Base-by-base conservation (phyloP, 179 eudicot genomes). In the Carnegiea gigantea region DNA sequence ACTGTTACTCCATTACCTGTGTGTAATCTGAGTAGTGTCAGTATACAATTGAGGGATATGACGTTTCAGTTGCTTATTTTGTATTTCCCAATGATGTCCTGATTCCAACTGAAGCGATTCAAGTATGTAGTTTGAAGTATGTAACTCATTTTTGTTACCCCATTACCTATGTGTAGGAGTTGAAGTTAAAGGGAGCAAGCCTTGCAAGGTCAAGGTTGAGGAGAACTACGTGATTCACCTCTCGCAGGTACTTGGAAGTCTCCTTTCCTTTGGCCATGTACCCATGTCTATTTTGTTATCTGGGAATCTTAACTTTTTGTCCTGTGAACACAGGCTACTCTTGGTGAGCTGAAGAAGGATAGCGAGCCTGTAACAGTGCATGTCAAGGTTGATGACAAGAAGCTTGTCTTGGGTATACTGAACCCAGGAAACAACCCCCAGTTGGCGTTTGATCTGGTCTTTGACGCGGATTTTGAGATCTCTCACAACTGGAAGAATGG, bases 401-500 rank as follows among this genome's bases (percentile, higher is more conserved):
- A 88, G 54, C 71, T 83, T 9, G 87, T 88, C 12, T 21, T 94
- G 62, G 98, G 97, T 10, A 67, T 89, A 5, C 85, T 94, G 17
- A 86, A 85, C 54, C 76, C 40, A 13, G 17, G 87, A 65, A 83
- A 76, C 1, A 72, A 75, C 28, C 92, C 98, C 67, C 98, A 92
- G 62, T 3, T 90, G 75, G 70, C 87, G n/a, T 89, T 89, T 79
- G 95, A 94, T 77, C 82, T 94, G 87, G 97, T 94, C 2, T 87
- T 94, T 28, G 95, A 92, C 77, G 82, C 72, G 73, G 91, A 88
- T 11, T 94, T 91, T 85, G 92, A 89, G 82, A 85, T 94, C 73
- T 90, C 95, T 10, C 95, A 94, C 85, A 90, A 82, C 81, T 86
- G 86, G 90, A 94, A 93, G 83, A 85, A 88, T 84, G 98, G 93